Evolutionary conservation across 2,329 filamentous ascomycete genomes (phyloP), one percentile per base, ranked within the genome.

Genomic region (Paramyrothecium roridum): DNA sequence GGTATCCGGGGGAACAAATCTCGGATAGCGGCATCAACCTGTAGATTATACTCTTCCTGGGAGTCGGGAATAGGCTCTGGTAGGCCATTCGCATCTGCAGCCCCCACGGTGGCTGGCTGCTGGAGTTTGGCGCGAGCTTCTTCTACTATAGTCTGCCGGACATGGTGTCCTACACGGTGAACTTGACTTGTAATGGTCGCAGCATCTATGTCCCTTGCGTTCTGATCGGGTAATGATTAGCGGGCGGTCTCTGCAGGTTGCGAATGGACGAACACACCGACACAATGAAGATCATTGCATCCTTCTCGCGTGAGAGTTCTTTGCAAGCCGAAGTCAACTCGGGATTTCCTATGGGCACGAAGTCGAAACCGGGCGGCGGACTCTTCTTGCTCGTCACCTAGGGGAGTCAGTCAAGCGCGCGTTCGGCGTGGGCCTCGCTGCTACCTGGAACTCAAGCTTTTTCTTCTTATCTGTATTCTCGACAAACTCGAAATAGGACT

Each of bases 1-100:
- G 85, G 85, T 52, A 88, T 87, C 54, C 84, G 76, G 1, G 85
- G 85, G 62, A 88, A 88, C 19, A 88, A 70, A 64, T 88, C 85
- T 63, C 81, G 76, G 52, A 88, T 75, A 11, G 82, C 83, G 26
- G 77, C 80, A 65, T 88, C 83, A 52, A 83, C 85, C 67, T 88
- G 83, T 51, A 73, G 73, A 61, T 86, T 81, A 60, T 88, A 87
- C 56, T 86, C 81, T 40, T 75, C 71, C 63, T 87, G 84, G 2
- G 75, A 78, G 50, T 80, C 72, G 1, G 85, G 85, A 53, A 88
- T 86, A 4, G 82, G 80, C 63, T 87, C 84, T 2, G 82, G 80
- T 34, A 67, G 66, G 55, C 71, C 69, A 50, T 70, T 63, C 8
- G 61, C 53, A 3, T 54, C 56, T 4, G 53, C 54, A 7, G 59